phyloP scores from a whole-genome alignment of 2,329 filamentous ascomycete species.

The Aspergillus clavatus region DNA sequence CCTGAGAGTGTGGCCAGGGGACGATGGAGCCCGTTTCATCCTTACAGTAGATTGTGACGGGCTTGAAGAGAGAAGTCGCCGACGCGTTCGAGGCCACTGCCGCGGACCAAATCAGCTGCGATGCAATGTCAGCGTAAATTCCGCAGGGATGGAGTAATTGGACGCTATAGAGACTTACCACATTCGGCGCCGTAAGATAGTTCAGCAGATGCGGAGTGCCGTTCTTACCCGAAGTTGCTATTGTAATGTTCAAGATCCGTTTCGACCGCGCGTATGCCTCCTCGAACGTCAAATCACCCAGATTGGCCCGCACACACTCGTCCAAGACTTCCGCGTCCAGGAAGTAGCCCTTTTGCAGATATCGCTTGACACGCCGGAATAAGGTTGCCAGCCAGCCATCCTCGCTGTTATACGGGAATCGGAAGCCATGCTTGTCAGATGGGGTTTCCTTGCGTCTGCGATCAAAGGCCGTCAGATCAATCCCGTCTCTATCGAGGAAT shows the following conservation, averaged over 20 bases:
- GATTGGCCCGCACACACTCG: conserved; percentile 75
- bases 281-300: conserved; percentile 87
- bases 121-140: conserved; percentile 2
- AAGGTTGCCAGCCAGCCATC: conserved; percentile 54
- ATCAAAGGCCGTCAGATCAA: conserved; percentile 76
- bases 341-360: conserved; percentile 73
- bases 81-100: conserved; percentile 40
- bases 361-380: conserved; percentile 61
- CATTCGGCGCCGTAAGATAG: conserved; percentile 87
- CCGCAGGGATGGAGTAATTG: background rate
- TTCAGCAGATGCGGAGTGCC: conserved; percentile 83
- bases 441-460: conserved; percentile 28
- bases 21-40: conserved; percentile 66
- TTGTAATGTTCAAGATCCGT: conserved; percentile 84
- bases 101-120: conserved; percentile 56
- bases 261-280: conserved; percentile 85
- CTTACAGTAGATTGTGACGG: conserved; percentile 70
- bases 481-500: conserved; percentile 71
- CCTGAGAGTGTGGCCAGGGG: conserved; percentile 62
- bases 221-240: conserved; percentile 67
- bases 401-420: conserved; percentile 23
- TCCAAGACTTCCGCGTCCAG: conserved; percentile 78
- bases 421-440: conserved; percentile 3
- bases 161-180: too few relatives aligned
- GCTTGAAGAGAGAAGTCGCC: conserved; percentile 60